A percentile compares a stretch with the other conserved stretches of the same genome.
Evolutionary conservation across 768 basidiomycete species (phyloP).

Genomic region (Russula sp.): DNA sequence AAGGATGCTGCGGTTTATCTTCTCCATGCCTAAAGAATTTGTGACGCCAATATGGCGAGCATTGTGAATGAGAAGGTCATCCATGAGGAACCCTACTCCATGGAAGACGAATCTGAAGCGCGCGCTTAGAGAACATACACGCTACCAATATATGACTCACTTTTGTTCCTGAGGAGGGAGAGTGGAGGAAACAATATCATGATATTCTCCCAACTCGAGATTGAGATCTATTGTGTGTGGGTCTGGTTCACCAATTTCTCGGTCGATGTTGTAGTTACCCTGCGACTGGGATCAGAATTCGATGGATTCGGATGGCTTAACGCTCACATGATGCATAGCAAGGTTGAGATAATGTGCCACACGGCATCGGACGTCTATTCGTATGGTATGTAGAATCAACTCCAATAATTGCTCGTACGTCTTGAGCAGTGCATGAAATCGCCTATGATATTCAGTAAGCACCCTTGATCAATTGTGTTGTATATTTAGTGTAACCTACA

Average conservation of each 20-base stretch:
- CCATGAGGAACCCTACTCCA: constrained; percentile 82
- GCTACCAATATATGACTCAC: constrained; percentile 44
- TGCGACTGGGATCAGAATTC: constrained; percentile 36
- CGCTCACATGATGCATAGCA: constrained; percentile 56
- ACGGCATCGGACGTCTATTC: constrained; percentile 84
- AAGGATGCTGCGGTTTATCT: constrained; percentile 84
- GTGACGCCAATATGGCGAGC: constrained; percentile 66
- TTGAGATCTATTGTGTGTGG: constrained; percentile 86
- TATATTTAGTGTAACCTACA: constrained; percentile 63
- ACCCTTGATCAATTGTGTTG: constrained; percentile 71
- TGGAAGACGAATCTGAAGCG: constrained; percentile 74
- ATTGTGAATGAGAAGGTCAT: constrained; percentile 73
- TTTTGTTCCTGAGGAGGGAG: constrained; percentile 62
- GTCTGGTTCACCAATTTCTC: constrained; percentile 89
- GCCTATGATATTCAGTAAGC: constrained; percentile 47
- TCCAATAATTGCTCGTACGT: constrained; percentile 89
- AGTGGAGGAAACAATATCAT: constrained; percentile 62
- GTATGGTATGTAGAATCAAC: constrained; percentile 81
- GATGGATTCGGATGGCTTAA: too few species aligned
- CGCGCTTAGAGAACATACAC: constrained; percentile 23
- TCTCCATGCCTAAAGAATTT: constrained; percentile 76
- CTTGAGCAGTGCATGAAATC: constrained; percentile 85
- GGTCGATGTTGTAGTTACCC: constrained; percentile 82
- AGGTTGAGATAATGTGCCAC: constrained; percentile 64
- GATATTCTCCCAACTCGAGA: constrained; percentile 68